Base-by-base conservation (phyloP, 768 basidiomycete species). In the Serendipita sp. region DNA sequence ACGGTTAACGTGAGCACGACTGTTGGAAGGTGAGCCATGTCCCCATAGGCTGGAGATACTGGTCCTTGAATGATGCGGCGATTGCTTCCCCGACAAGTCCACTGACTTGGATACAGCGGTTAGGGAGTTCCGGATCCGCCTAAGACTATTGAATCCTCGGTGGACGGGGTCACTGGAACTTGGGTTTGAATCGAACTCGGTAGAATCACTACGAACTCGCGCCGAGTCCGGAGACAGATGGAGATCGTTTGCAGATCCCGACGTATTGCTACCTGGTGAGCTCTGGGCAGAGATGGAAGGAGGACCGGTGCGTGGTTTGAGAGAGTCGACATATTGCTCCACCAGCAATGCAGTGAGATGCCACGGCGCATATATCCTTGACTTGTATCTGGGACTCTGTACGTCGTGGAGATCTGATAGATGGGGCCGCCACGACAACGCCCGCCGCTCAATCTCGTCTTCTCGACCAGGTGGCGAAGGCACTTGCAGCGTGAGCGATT, bases 351-450 rank as follows among this genome's bases (percentile, higher is more conserved):
- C 53, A n/a, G 53, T 58, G 9, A 58, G 33, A 34, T 58, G 53
- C 53, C 53, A 58, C n/a, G 53, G 53, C 9, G 53, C 53, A n/a
- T 58, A 58, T 28, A 58, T 58, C 26, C 53, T 58, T 4, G 24
- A 26, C 53, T 31, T 58, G 30, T 58, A 58, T n/a, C 53, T 22
- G 17, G 53, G 20, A n/a, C 53, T 4, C n/a, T 33, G 24, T 22
- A 26, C 17, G 33, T 58, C 30, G 26, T 58, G 53, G 9, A 58
- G 53, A 22, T 58, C 53, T n/a, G 53, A 30, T 9, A 58, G 53
- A 34, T 58, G 53, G 3, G 53, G 53, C 20, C 53, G 22, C 53
- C 53, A 58, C 1, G 53, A 58, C 11, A 58, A 31, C 2, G 26
- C 3, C 20, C 33, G 24, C 20, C 33, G 22, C 26, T 58, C 53